phyloP scores from a whole-genome alignment of 148 eudicot genomes.

The Rhododendron vialii region DNA sequence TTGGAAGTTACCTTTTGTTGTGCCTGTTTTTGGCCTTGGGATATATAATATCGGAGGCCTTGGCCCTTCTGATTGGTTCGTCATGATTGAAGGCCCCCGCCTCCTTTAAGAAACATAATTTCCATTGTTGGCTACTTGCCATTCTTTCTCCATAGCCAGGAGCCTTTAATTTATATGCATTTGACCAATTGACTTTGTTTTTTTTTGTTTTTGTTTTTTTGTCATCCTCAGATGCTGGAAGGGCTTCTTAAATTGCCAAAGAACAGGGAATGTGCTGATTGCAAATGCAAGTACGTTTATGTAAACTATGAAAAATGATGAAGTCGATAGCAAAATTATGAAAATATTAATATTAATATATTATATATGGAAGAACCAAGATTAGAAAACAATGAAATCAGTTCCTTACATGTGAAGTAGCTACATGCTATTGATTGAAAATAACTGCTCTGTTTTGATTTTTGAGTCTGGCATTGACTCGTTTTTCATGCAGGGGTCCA shows the following conservation, averaged over 20 bases:
- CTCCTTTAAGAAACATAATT: background rate
- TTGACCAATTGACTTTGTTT: background rate
- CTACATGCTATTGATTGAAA: background rate
- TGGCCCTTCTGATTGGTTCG: background rate
- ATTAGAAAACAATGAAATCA: background rate
- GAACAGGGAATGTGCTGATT: conserved; percentile 94
- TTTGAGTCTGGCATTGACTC: background rate
- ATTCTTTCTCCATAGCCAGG: background rate
- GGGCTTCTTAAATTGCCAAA: conserved; percentile 93
- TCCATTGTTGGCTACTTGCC: background rate
- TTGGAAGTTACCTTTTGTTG: background rate
- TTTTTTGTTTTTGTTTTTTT: background rate
- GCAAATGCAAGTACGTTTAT: conserved; percentile 75
- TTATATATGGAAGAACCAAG: background rate
- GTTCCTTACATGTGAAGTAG: background rate
- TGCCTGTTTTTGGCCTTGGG: background rate
- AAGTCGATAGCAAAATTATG: background rate
- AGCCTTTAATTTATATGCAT: background rate
- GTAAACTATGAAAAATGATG: background rate
- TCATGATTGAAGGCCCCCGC: background rate
- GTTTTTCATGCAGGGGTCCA: conserved; percentile 64
- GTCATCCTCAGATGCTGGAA: conserved; percentile 63
- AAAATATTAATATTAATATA: background rate
- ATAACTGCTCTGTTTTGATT: background rate
- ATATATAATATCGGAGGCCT: background rate